Base-by-base conservation (phyloP, 106 monocot species). In the Posidonia australis region DNA sequence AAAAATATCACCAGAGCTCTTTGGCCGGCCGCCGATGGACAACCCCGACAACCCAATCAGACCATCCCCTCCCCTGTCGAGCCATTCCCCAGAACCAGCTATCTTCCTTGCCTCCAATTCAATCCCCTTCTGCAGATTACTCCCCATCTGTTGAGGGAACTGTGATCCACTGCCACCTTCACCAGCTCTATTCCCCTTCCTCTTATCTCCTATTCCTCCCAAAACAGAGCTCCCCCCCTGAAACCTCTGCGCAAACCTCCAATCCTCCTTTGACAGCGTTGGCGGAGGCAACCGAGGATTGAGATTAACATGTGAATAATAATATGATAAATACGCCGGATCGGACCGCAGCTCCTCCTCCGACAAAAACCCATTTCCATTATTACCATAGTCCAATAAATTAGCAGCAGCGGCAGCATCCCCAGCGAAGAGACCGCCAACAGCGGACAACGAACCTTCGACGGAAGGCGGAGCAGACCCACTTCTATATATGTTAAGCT, bases 401-500 rank as follows among this genome's bases (percentile, higher is more conserved):
- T 30, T 67, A 19, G 30, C 19, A 17, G 32, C 51, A 13, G 61
- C 20, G 44, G 52, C 44, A 25, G 52, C 49, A 10, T 66, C 30
- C 0, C 67, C 76, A 6, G 68, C 70, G 17, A 73, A 52, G 9
- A 87, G 55, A 2, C 80, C 74, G 9, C 72, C 76, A 21, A 79
- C 72, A 19, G 88, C 88, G 53, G 69, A 64, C 6, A 84, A 73
- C 0, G 88, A 88, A 5, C 88, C 88, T 63, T 88, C 88, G 16
- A 88, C 78, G 6, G 88, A 82, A 11, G 88, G 81, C 1, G 88
- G 84, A 36, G 88, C 88, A 5, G 88, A 88, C 22, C 81, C 84
- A 46, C 84, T 84, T 54, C 84, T 46, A 32, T 67, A 84, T 25
- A 79, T 62, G 65, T 69, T 83, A 13, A 87, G 79, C 46, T 82